Evolutionary conservation across 495 filamentous ascomycete species (phyloP).

Genomic region (Aspergillus cavernicola): DNA sequence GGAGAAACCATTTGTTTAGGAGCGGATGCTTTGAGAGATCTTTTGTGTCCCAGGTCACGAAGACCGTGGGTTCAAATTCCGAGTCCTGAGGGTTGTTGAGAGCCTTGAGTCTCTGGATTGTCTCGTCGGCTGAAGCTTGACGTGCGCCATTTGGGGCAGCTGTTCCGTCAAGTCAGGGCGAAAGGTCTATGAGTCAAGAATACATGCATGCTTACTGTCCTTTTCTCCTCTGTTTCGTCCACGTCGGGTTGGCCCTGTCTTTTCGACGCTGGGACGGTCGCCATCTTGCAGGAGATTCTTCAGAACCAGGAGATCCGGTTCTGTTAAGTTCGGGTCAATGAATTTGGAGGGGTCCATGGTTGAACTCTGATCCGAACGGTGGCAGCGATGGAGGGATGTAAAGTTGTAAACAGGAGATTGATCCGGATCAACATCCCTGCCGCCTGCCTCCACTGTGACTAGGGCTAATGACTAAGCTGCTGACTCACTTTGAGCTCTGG

Average conservation of each 20-base stretch:
- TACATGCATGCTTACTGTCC: no score
- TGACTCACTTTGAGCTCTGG: no score
- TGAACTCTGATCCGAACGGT: no score
- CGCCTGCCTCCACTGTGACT: no score
- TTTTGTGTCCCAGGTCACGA: constrained; percentile 47
- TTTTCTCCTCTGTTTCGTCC: no score
- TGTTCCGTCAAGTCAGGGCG: neutral
- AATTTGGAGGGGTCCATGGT: neutral
- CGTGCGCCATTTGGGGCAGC: neutral
- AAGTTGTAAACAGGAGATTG: no score
- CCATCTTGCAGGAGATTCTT: neutral
- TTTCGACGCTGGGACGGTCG: neutral
- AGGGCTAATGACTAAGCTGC: no score
- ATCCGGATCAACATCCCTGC: no score
- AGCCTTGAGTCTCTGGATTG: constrained; percentile 41
- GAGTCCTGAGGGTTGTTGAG: constrained; percentile 48
- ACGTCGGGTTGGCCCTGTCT: neutral
- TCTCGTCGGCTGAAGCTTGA: constrained; percentile 13
- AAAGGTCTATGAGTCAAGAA: neutral
- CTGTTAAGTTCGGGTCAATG: neutral
- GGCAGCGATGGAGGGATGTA: no score
- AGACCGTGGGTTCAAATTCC: constrained; percentile 53
- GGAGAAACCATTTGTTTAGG: constrained; percentile 46
- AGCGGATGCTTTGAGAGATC: constrained; percentile 34
- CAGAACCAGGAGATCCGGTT: neutral